phyloP scores from a whole-genome alignment of 108 stramenopile species.

The Cyclotella atomus region DNA sequence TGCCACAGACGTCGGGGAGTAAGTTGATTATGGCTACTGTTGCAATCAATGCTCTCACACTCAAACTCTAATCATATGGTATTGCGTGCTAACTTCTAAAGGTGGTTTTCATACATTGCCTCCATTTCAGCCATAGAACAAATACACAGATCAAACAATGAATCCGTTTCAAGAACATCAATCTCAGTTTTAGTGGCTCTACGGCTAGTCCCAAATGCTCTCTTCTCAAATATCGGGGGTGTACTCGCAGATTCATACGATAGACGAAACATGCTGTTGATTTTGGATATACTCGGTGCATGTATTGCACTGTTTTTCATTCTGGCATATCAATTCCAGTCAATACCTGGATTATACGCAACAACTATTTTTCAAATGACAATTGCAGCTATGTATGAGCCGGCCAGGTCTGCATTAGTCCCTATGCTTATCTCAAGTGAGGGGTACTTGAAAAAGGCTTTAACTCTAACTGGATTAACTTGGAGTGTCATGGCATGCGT shows the following conservation, averaged over 20 bases:
- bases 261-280: slow-evolving; percentile 61
- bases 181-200: slow-evolving; percentile 67
- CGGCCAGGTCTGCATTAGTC: slow-evolving; percentile 54
- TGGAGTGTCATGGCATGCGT: slow-evolving; percentile 69
- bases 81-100: background rate
- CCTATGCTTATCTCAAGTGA: slow-evolving; percentile 66
- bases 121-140: slow-evolving; percentile 41
- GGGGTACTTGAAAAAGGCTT: slow-evolving; percentile 63
- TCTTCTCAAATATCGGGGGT: slow-evolving; percentile 68
- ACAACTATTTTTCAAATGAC: slow-evolving; percentile 59
- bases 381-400: slow-evolving; percentile 68
- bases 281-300: slow-evolving; percentile 61
- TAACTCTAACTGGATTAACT: slow-evolving; percentile 61
- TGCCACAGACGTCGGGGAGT: slow-evolving; percentile 68
- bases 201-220: slow-evolving; percentile 65
- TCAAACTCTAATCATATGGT: background rate
- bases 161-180: slow-evolving; percentile 37
- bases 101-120: slow-evolving; percentile 50
- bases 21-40: slow-evolving; percentile 27
- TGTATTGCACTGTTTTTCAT: slow-evolving; percentile 52
- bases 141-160: slow-evolving; percentile 20
- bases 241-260: slow-evolving; percentile 69
- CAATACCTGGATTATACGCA: slow-evolving; percentile 56
- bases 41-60: background rate
- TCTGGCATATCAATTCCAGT: slow-evolving; percentile 48